These are phyloP conservation scores for Stagonosporopsis vannaccii DNA, from an alignment of 2,329 filamentous ascomycete genomes.

Conservation along the genomic window DNA sequence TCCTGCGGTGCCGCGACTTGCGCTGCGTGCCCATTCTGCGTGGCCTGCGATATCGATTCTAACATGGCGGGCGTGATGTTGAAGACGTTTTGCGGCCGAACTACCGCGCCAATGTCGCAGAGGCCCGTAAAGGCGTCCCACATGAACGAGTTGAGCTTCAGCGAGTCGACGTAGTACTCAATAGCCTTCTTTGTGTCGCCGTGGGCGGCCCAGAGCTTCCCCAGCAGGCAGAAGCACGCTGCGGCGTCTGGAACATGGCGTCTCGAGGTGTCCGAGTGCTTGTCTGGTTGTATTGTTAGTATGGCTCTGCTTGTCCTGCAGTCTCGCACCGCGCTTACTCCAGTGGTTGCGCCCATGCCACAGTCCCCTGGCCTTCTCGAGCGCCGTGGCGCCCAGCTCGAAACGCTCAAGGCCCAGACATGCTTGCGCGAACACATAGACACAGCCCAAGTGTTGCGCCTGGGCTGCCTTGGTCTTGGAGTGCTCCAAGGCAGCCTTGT, in stretches of 20 bases:
- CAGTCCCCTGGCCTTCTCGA: slow-evolving; percentile 80
- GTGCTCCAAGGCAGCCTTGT: slow-evolving; percentile 84
- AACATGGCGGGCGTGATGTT: slow-evolving; percentile 72
- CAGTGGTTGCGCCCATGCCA: slow-evolving; percentile 80
- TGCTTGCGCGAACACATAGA: slow-evolving; percentile 89
- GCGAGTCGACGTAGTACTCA: slow-evolving; percentile 83
- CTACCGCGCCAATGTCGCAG: slow-evolving; percentile 80
- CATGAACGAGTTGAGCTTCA: slow-evolving; percentile 93
- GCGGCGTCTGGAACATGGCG: slow-evolving; percentile 82
- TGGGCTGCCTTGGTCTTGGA: slow-evolving; percentile 75
- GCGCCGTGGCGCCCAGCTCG: slow-evolving; percentile 79
- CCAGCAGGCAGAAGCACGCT: slow-evolving; percentile 81
- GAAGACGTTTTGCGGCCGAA: slow-evolving; percentile 87
- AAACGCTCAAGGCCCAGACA: slow-evolving; percentile 81
- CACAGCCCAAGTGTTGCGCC: slow-evolving; percentile 81
- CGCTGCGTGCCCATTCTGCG: slow-evolving; percentile 30
- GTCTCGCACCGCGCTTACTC: slow-evolving; percentile 63
- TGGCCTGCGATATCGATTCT: slow-evolving; percentile 52
- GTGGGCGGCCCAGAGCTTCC: slow-evolving; percentile 84
- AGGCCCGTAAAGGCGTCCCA: slow-evolving; percentile 95
- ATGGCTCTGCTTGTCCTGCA: not conserved
- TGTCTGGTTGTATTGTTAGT: slow-evolving; percentile 54
- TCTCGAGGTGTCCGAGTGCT: slow-evolving; percentile 78
- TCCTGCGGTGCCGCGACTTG: slow-evolving; percentile 26
- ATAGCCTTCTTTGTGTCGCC: slow-evolving; percentile 83